phyloP scores from a whole-genome alignment of 257 asterid genomes.

The Fraxinus cuspidata region DNA sequence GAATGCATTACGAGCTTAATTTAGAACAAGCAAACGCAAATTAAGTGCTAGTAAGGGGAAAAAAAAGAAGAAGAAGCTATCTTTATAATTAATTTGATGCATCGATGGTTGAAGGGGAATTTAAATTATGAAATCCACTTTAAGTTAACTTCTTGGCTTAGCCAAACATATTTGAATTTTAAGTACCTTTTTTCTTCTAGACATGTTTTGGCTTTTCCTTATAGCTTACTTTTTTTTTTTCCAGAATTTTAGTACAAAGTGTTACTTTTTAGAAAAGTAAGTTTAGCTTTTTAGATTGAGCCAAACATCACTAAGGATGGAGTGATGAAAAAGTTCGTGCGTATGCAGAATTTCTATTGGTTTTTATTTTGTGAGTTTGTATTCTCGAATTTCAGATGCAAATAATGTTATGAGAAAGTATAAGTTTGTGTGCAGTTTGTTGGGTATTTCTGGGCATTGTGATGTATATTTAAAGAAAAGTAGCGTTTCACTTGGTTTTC shows the following conservation, averaged over 20 bases:
- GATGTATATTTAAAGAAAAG: background rate
- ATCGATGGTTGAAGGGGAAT: background rate
- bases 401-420: background rate
- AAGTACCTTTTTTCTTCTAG: background rate
- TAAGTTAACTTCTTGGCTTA: background rate
- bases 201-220: background rate
- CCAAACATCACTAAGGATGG: background rate
- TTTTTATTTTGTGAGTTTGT: background rate
- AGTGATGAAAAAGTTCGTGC: background rate
- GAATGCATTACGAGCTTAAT: background rate
- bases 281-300: background rate
- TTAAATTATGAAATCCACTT: background rate
- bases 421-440: background rate
- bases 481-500: background rate
- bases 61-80: background rate
- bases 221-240: background rate
- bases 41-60: background rate
- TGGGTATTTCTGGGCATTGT: background rate
- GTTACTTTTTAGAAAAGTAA: background rate
- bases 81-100: too few relatives aligned
- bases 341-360: background rate
- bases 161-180: too few relatives aligned
- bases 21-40: background rate
- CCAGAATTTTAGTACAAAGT: background rate
- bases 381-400: background rate